Evolutionary conservation across 2,329 filamentous ascomycete genomes (phyloP), one percentile per base, ranked within the genome.

Genomic region (Ascochyta koolunga): DNA sequence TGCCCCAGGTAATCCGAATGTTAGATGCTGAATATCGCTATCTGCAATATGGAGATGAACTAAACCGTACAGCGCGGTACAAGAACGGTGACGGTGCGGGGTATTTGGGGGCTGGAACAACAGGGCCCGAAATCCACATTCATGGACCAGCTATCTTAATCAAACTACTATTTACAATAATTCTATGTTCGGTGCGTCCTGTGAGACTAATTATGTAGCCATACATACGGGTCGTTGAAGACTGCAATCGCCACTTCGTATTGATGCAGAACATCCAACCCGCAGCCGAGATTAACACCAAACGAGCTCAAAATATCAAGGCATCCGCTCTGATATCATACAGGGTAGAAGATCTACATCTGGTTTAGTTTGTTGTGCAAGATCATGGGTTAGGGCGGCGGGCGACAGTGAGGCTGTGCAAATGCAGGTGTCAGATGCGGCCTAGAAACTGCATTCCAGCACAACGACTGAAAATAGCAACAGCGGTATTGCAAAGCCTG

Each of bases 351-450:
- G 56, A 58, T 62, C 51, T 50, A 41, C 50, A 49, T 47, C 54
- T 52, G 54, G 49, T 44, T 52, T 40, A 35, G 38, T 53, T 40
- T 33, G 48, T 35, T 39, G 51, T 47, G 40, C 11, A 29, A 41
- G 8, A 33, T 25, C 38, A 15, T 38, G 47, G 40, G 13, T 48
- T 55, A 38, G 38, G 43, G 24, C 44, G 38, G 39, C 36, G 54
- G 50, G 39, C 43, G 45, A 43, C 46, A 58, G 46, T 36, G 57
- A 61, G 59, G 59, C 59, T 60, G 59, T 62, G 59, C 54, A 59
- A 18, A 40, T 54, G 51, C 45, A 55, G 56, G 37, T 57, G 56
- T 62, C 56, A 62, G 59, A 58, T 52, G 33, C 54, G 51, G 59
- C 44, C 52, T 51, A 49, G 59, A 54, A 52, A 49, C 48, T 58